These are phyloP conservation scores for Gamsiella multidivaricata DNA, from an alignment of 192 early-diverging fungal species.

Conservation along the genomic window DNA sequence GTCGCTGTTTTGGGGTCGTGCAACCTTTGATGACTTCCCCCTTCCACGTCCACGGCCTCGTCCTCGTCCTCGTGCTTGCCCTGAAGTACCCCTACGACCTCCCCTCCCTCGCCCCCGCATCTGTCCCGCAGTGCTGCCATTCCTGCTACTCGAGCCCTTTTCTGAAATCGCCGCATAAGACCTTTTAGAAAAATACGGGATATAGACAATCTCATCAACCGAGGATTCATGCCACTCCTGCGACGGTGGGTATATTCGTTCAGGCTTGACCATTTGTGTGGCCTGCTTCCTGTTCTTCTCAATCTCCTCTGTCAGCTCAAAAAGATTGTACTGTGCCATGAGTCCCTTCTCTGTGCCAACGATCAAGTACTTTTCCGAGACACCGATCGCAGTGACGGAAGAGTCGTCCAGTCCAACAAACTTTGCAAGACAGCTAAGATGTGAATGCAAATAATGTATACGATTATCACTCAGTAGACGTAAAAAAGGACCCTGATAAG, in stretches of 20 bases:
- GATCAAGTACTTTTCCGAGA: conserved; percentile 42
- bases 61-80: neutral
- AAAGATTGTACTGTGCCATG: conserved; percentile 35
- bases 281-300: neutral
- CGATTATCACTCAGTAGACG: too few species aligned
- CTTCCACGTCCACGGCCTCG: conserved; percentile 6
- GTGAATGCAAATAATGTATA: neutral
- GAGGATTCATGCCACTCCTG: conserved; percentile 64
- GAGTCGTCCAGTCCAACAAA: conserved; percentile 23
- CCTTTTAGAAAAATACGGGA: conserved; percentile 34
- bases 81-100: neutral
- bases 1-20: neutral
- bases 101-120: neutral
- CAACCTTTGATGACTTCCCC: neutral
- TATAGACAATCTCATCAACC: conserved; percentile 60
- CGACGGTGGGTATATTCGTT: conserved; percentile 49
- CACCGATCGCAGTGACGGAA: conserved; percentile 44
- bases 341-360: conserved; percentile 26
- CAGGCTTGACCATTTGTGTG: conserved; percentile 2
- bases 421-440: conserved; percentile 48
- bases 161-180: conserved; percentile 29
- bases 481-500: too few species aligned
- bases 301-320: conserved; percentile 11
- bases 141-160: neutral
- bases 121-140: too few species aligned